Conservation (phyloP, 345 rosid species). For the Kernera saxatilis region DNA sequence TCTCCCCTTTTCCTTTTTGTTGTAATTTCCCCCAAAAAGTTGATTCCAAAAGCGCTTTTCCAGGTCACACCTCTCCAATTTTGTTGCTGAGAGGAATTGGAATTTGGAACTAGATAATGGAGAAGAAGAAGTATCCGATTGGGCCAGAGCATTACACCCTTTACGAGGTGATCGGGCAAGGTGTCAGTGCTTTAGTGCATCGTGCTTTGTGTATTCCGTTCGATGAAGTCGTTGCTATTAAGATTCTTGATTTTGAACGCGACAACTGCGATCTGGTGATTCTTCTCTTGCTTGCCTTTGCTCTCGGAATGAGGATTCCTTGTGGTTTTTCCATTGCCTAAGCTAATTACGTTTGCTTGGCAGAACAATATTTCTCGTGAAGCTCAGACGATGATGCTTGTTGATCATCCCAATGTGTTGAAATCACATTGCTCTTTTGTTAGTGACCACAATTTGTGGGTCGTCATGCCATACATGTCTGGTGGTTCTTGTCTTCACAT, state of each 20-base stretch:
- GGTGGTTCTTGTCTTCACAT: constrained; percentile 99
- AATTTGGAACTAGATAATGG: constrained; percentile 31
- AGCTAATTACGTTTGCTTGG: background rate
- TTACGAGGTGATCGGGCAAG: constrained; percentile 84
- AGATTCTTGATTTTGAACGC: constrained; percentile 96
- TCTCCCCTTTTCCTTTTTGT: background rate
- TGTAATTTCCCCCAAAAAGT: background rate
- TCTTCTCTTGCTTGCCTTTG: background rate
- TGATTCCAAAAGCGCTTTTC: background rate
- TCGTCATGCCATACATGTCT: constrained; percentile 96
- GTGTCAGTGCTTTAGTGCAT: constrained; percentile 84
- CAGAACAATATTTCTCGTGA: constrained; percentile 83
- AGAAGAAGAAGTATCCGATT: constrained; percentile 90
- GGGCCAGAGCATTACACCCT: constrained; percentile 67
- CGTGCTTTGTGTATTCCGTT: constrained; percentile 73
- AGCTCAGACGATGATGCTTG: constrained; percentile 93
- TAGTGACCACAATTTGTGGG: constrained; percentile 87
- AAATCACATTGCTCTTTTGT: constrained; percentile 94
- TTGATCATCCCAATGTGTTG: constrained; percentile 89
- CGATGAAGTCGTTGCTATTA: constrained; percentile 79
- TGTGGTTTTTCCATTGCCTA: background rate
- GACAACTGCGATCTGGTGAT: constrained; percentile 81
- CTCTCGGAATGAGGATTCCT: background rate
- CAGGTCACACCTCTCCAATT: background rate
- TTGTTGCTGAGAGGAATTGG: background rate